These are phyloP conservation scores for Didymella arachidicola DNA, from an alignment of 2,329 filamentous ascomycete species.

Conservation along the genomic window DNA sequence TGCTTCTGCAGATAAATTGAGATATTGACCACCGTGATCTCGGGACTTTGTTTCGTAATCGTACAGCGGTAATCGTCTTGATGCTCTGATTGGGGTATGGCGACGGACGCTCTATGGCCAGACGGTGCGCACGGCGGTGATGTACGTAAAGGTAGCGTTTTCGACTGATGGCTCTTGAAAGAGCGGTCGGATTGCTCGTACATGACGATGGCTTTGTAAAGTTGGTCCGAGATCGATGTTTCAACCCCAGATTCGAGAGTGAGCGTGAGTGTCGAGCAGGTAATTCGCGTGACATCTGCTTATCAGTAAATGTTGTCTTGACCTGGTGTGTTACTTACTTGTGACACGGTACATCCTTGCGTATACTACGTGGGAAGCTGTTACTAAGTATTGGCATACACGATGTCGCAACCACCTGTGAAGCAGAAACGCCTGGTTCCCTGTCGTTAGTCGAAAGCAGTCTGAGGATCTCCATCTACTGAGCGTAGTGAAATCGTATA, in stretches of 20 bases:
- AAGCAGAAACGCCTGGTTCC: background rate
- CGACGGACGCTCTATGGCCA: background rate
- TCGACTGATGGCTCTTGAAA: slow-evolving; percentile 1
- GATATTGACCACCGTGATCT: slow-evolving; percentile 9
- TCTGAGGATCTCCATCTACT: background rate
- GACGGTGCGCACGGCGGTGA: slow-evolving; percentile 10
- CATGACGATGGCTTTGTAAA: slow-evolving; percentile 6
- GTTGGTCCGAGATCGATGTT: background rate
- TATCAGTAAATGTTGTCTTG: background rate
- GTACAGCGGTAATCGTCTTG: slow-evolving; percentile 18
- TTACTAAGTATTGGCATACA: background rate
- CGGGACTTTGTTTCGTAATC: background rate
- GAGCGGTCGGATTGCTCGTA: slow-evolving; percentile 5
- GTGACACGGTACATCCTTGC: slow-evolving; percentile 5
- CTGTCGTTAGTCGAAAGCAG: background rate
- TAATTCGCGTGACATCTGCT: background rate
- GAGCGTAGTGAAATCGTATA: background rate
- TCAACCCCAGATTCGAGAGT: background rate
- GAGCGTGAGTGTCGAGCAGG: background rate
- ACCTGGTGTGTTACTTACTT: background rate
- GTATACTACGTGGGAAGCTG: background rate
- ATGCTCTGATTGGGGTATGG: background rate
- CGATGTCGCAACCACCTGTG: background rate
- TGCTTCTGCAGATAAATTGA: slow-evolving; percentile 13
- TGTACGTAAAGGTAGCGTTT: slow-evolving; percentile 1